phyloP scores from a whole-genome alignment of 176 grass and related monocot genomes.

The Oryza glaberrima region DNA sequence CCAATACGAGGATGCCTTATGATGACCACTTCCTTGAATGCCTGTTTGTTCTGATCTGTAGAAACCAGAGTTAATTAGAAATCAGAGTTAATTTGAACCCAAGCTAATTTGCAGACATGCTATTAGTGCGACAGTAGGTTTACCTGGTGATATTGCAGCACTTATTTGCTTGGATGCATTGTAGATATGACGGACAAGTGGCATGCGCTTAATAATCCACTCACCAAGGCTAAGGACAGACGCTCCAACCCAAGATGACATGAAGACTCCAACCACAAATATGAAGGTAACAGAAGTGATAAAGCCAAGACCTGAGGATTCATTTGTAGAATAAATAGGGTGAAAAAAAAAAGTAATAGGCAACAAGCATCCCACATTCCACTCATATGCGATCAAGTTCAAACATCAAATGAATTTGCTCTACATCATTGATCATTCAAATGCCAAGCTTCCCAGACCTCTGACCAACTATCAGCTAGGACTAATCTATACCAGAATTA shows the following conservation, averaged over 20 bases:
- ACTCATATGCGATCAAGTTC: slow-evolving; percentile 7
- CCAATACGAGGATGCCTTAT: slow-evolving; percentile 94
- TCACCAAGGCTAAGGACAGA: slow-evolving; percentile 94
- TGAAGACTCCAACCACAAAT: slow-evolving; percentile 90
- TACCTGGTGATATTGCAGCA: slow-evolving; percentile 97
- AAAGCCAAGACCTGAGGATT: slow-evolving; percentile 83
- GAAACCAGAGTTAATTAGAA: slow-evolving; percentile 4
- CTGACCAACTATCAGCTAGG: background rate
- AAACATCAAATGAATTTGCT: slow-evolving; percentile 17
- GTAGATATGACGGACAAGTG: slow-evolving; percentile 97
- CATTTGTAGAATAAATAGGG: slow-evolving; percentile 10
- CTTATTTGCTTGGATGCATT: slow-evolving; percentile 99
- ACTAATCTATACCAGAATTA: background rate
- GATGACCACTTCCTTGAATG: slow-evolving; percentile 98
- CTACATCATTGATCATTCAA: background rate
- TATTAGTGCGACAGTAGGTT: slow-evolving; percentile 7
- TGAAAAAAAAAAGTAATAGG: background rate
- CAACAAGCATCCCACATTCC: background rate
- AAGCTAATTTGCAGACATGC: background rate
- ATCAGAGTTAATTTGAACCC: background rate
- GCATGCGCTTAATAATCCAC: slow-evolving; percentile 99
- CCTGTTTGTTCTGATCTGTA: slow-evolving; percentile 97
- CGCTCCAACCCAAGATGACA: slow-evolving; percentile 98
- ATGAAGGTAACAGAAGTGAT: slow-evolving; percentile 94
- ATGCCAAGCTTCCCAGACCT: background rate